Base-by-base conservation (phyloP, 1,284 basidiomycete species). In the Papiliotrema terrestris region DNA sequence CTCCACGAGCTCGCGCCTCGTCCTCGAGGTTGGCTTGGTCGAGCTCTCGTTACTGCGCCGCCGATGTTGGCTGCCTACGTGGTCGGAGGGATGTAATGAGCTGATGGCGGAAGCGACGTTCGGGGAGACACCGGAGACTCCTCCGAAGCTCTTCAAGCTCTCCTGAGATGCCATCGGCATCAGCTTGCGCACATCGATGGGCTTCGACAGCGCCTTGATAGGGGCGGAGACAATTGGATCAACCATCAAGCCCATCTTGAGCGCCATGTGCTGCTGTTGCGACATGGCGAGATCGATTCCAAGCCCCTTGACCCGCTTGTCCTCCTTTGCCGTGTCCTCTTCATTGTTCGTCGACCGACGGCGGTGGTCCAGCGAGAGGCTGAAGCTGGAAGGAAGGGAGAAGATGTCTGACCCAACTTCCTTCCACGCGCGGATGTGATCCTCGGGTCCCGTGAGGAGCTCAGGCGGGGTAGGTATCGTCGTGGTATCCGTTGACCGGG, bases 341-440 rank as follows among this genome's bases (percentile, higher is more conserved):
- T 32, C 14, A 20, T 41, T 4, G 19, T n/a, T 5, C 8, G 22
- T 26, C 13, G 3, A 41, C 3, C 15, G 37, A 35, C 39, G 20
- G 19, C 19, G 38, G 47, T 26, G n/a, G 47, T 45, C 36, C 17
- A 54, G 46, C 15, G 17, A 19, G 17, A 54, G 46, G 23, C 29
- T 54, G 39, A 54, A 54, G 3, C 23, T 36, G 13, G 17, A 17
- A 14, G 52, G 52, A 19, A 54, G 20, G 15, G 52, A 15, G 22
- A 26, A 54, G 9, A 49, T 23, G 9, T 44, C 17, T 4, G 36
- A n/a, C 14, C 46, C 52, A 22, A 29, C 45, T 26, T 5, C 9
- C 25, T 49, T 42, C 52, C 52, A 54, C 8, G 52, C 52, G 8
- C 11, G 8, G 8, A 15, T 22, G 20, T 48, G 45, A 17, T 53